A percentile compares a stretch with the other conserved stretches of the same genome.
phyloP scores from a whole-genome alignment of 305 asterid species.

The Fraxinus sp. region DNA sequence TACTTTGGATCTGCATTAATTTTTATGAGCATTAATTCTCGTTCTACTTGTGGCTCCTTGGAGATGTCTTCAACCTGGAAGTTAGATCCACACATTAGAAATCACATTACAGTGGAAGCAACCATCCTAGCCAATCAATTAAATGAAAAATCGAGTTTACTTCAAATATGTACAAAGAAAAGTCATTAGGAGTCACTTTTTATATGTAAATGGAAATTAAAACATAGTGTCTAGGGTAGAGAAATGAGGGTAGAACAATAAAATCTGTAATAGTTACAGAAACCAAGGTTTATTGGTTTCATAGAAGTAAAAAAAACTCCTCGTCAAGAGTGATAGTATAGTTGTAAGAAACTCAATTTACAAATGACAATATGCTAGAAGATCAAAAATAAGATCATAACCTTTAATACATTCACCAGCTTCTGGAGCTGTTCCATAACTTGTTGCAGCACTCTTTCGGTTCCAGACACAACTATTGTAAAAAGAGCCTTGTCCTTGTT shows the following conservation, averaged over 20 bases:
- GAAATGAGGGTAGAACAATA: background rate
- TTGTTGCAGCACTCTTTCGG: constrained; percentile 70
- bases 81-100: constrained; percentile 20
- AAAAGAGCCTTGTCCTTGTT: constrained; percentile 95
- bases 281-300: background rate
- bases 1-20: constrained; percentile 70
- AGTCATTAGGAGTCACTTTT: constrained; percentile 11
- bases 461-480: constrained; percentile 89
- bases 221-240: background rate
- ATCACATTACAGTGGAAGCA: constrained; percentile 16
- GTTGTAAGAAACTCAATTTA: background rate
- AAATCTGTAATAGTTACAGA: background rate
- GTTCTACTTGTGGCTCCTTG: constrained; percentile 91
- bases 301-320: background rate
- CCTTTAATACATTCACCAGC: constrained; percentile 92
- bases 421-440: constrained; percentile 92
- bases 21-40: constrained; percentile 92
- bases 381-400: constrained; percentile 27
- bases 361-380: background rate
- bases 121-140: constrained; percentile 13
- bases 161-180: background rate
- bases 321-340: background rate
- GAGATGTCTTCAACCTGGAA: constrained; percentile 86
- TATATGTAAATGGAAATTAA: background rate
- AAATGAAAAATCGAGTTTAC: background rate